Evolutionary conservation across 1,139 yeast genomes (phyloP).

Genomic region (Diutina sp.): DNA sequence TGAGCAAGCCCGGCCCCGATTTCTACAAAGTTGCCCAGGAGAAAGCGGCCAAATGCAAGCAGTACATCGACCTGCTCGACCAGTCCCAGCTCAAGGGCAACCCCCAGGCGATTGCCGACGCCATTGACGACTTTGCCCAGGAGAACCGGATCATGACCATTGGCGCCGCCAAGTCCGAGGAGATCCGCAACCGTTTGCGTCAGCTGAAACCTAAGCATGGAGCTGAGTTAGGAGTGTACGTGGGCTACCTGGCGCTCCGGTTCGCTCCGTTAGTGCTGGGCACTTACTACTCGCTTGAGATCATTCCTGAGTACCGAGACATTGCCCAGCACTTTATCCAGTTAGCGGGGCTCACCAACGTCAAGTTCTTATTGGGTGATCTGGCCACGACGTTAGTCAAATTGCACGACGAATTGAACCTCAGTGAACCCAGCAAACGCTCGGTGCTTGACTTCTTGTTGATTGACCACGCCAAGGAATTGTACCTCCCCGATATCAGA

Average conservation of each 20-base stretch:
- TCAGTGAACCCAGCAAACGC: conserved; percentile 2
- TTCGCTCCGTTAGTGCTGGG: conserved; percentile 18
- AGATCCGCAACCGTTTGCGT: conserved; percentile 14
- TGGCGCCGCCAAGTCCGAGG: conserved; percentile 22
- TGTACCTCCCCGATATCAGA: conserved; percentile 30
- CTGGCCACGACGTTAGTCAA: conserved; percentile 18
- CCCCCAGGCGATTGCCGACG: background rate
- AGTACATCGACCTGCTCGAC: background rate
- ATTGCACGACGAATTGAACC: conserved; percentile 11
- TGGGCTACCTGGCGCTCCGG: conserved; percentile 31
- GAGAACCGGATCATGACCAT: conserved; percentile 13
- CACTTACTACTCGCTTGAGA: conserved; percentile 26
- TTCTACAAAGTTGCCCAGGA: background rate
- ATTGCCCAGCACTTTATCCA: conserved; percentile 19
- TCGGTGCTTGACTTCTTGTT: conserved; percentile 20
- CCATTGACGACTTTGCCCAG: background rate
- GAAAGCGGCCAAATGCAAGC: background rate
- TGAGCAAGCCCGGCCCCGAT: background rate
- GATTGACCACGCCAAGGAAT: conserved; percentile 28
- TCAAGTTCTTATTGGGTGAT: conserved; percentile 24
- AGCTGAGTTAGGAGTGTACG: conserved; percentile 31
- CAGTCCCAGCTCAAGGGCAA: background rate
- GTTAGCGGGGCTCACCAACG: conserved; percentile 23
- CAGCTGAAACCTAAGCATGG: conserved; percentile 17
- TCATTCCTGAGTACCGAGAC: conserved; percentile 18